Conservation (phyloP, 2,329 filamentous ascomycete genomes). For the Ilyonectria destructans region DNA sequence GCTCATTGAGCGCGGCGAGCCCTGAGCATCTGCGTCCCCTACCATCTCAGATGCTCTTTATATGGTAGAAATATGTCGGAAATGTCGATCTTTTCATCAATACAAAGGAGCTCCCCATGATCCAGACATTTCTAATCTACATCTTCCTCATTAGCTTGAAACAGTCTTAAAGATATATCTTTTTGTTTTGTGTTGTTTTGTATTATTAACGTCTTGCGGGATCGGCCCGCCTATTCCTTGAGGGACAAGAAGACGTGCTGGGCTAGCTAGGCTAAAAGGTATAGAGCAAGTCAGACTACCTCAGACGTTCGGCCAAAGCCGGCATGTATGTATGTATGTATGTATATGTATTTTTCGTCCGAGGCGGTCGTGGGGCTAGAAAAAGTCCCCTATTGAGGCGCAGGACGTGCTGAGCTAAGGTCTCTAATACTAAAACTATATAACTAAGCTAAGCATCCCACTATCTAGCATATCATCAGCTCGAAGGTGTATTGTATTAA, state of each 20-base stretch:
- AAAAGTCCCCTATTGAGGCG: no score
- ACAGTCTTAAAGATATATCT: not conserved
- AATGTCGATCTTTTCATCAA: slow-evolving; percentile 16
- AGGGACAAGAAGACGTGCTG: not conserved
- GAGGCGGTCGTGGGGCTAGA: no score
- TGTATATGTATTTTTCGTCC: no score
- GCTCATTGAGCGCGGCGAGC: no score
- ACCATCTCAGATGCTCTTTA: slow-evolving; percentile 13
- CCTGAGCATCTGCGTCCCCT: not conserved
- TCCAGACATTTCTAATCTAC: not conserved
- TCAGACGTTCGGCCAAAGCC: not conserved
- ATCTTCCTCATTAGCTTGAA: no score
- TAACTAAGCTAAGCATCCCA: no score
- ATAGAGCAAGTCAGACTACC: not conserved
- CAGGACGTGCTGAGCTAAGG: not conserved
- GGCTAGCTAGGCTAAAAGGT: not conserved
- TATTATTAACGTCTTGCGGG: not conserved
- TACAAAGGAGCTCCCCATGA: slow-evolving; percentile 5
- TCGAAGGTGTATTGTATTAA: slow-evolving; percentile 8
- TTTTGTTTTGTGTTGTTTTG: not conserved
- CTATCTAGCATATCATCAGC: no score
- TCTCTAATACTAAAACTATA: slow-evolving; percentile 18
- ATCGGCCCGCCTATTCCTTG: not conserved
- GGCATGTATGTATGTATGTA: not conserved
- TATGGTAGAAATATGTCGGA: slow-evolving; percentile 16